Percentiles rank a stretch among this genome's conserved stretches.
phyloP scores from a whole-genome alignment of 495 filamentous ascomycete genomes.

The Acidiella bohemica region DNA sequence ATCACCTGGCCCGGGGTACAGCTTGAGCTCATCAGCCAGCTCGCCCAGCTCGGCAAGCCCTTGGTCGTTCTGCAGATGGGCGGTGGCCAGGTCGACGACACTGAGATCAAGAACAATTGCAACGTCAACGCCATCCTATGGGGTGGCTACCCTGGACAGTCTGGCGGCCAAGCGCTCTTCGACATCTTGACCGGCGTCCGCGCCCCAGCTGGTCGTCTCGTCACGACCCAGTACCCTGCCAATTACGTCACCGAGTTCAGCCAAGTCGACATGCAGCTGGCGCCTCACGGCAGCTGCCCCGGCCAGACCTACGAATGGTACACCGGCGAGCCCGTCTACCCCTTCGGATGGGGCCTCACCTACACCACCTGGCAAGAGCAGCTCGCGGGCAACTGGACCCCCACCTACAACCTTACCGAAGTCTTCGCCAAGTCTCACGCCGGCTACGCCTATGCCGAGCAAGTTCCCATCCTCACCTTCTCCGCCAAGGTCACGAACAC shows the following conservation, averaged over 20 bases:
- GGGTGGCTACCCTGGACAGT: slow-evolving; percentile 48
- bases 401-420: slow-evolving; percentile 7
- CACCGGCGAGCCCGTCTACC: slow-evolving; percentile 38
- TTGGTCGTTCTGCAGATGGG: slow-evolving; percentile 49
- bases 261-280: slow-evolving; percentile 43
- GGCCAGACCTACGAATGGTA: slow-evolving; percentile 54
- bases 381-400: slow-evolving; percentile 12
- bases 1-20: slow-evolving; percentile 47
- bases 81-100: slow-evolving; percentile 24
- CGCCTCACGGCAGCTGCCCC: slow-evolving; percentile 29
- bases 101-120: slow-evolving; percentile 26
- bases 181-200: slow-evolving; percentile 41
- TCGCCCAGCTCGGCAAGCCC: slow-evolving; percentile 40
- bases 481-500: slow-evolving; percentile 36
- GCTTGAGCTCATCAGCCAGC: slow-evolving; percentile 40
- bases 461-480: slow-evolving; percentile 32
- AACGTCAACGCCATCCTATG: slow-evolving; percentile 43
- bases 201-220: slow-evolving; percentile 44
- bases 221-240: slow-evolving; percentile 45
- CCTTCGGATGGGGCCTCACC: slow-evolving; percentile 44
- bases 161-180: slow-evolving; percentile 41
- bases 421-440: slow-evolving; percentile 14
- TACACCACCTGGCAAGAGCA: slow-evolving; percentile 36
- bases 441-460: slow-evolving; percentile 16
- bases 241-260: slow-evolving; percentile 39